Conservation (phyloP, 2,329 filamentous ascomycete species). For the Pseudogymnoascus sp. region DNA sequence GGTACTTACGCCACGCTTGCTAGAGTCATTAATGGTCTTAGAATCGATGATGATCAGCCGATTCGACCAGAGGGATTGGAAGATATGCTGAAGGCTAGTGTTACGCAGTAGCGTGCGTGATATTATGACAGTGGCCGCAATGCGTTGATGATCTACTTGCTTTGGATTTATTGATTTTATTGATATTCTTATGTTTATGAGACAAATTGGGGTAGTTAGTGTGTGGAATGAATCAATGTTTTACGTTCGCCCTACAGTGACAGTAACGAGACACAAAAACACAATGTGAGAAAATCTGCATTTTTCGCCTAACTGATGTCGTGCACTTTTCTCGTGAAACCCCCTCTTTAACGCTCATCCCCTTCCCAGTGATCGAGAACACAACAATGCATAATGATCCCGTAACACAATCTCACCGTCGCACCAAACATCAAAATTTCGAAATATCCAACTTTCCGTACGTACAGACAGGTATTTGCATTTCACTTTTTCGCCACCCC, state of each 20-base stretch:
- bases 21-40: slow-evolving; percentile 16
- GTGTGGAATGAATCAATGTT: neutral
- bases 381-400: neutral
- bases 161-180: neutral
- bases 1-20: slow-evolving; percentile 17
- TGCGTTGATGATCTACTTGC: neutral
- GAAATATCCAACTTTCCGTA: neutral
- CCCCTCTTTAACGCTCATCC: neutral
- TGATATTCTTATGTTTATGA: neutral
- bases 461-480: neutral
- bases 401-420: neutral
- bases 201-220: neutral
- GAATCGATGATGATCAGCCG: slow-evolving; percentile 14
- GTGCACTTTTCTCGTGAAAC: neutral
- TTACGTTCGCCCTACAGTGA: neutral
- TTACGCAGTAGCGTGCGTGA: neutral
- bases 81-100: slow-evolving; percentile 8
- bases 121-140: neutral
- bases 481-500: neutral
- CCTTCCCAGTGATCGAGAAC: neutral
- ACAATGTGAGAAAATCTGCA: neutral
- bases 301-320: neutral
- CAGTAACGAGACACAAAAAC: neutral
- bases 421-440: neutral
- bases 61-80: slow-evolving; percentile 11